These are phyloP conservation scores for Orbilia quercus DNA, from an alignment of 2,329 filamentous ascomycete genomes.

Conservation along the genomic window DNA sequence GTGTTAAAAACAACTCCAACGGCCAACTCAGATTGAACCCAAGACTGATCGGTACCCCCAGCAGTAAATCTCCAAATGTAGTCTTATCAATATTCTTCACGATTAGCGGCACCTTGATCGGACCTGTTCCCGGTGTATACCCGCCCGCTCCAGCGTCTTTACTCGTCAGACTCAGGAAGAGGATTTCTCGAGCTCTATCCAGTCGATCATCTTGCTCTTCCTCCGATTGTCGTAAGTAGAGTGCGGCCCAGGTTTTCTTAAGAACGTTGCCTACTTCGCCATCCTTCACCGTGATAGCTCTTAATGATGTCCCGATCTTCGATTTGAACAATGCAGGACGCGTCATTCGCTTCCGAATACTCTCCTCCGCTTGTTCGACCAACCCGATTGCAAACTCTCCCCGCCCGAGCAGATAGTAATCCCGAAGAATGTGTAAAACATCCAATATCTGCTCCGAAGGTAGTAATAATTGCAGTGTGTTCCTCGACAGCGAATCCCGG, in stretches of 20 bases:
- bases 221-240: conserved; percentile 81
- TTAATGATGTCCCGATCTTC: conserved; percentile 65
- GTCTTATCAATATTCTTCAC: conserved; percentile 64
- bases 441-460: conserved; percentile 81
- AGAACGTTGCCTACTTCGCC: conserved; percentile 84
- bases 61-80: conserved; percentile 79
- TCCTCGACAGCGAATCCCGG: conserved; percentile 82
- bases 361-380: conserved; percentile 84
- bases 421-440: conserved; percentile 78
- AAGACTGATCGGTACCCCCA: conserved; percentile 79
- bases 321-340: conserved; percentile 69
- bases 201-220: conserved; percentile 78
- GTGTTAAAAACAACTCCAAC: conserved; percentile 85
- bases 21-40: conserved; percentile 79
- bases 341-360: conserved; percentile 78
- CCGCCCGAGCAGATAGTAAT: conserved; percentile 86
- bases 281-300: conserved; percentile 75
- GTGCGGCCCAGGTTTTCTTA: conserved; percentile 78
- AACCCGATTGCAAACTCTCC: conserved; percentile 92
- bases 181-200: conserved; percentile 81
- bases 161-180: conserved; percentile 75
- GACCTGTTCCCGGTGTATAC: conserved; percentile 58
- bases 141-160: conserved; percentile 32
- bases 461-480: conserved; percentile 82
- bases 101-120: conserved; percentile 60